Evolutionary conservation across 2,329 filamentous ascomycete species (phyloP), one percentile per base, ranked within the genome.

Genomic region (Trichophyton schoenleinii): DNA sequence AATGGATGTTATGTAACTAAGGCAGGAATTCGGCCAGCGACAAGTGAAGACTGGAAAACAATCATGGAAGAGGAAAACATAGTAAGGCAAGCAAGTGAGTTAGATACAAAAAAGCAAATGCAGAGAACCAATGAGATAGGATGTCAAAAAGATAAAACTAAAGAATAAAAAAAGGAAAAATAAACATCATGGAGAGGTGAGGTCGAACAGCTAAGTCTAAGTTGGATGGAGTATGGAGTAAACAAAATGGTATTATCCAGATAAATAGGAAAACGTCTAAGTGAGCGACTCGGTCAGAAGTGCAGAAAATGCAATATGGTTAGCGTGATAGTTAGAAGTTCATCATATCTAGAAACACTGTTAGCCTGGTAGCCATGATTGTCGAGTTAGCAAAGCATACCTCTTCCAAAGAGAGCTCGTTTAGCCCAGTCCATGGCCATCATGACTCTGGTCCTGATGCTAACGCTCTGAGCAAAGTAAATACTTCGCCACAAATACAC

Each of bases 401-500:
- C 94, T 86, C 94, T 83, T 67, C 94, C 94, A 78, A 99, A 99
- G 22, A 99, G 75, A 11, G 90, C 89, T 72, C 95, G 82, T 83
- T 97, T 99, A n/a, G 85, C 86, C 94, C 94, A 99, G 73, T 99
- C 94, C 94, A 99, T 96, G 18, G 91, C 91, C 74, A 99, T 80
- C 70, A 99, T 75, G 66, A 90, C 83, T 64, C 92, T 83, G 28
- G 94, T 99, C 67, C 94, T 80, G 63, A 97, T 81, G 74, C 91
- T 96, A 57, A 99, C 94, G 70, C 90, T 96, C 79, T 99, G 90
- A 11, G 94, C 91, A 78, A 99, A 99, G 76, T 99, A 99, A 13
- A 96, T 87, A 66, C 89, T 91, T 64, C 94, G 81, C 94, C 94
- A 99, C 38, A 96, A 83, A 73, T 99, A 99, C 57, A 97, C 92